Base-by-base conservation (phyloP, 805 yeast genomes). In the Zygotorulaspora danielsina region DNA sequence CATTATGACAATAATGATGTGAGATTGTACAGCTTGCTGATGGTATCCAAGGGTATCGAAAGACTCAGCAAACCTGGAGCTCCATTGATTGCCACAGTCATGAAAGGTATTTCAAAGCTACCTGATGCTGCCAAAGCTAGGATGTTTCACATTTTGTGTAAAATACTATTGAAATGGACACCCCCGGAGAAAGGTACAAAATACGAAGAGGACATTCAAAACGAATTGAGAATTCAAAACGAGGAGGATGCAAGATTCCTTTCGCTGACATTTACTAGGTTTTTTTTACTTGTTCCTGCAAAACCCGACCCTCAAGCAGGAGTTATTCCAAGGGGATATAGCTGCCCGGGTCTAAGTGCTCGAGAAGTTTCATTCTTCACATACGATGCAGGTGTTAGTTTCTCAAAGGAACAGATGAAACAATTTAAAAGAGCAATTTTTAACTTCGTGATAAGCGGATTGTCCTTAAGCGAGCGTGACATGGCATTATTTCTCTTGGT, bases 11-110 rank as follows among this genome's bases (percentile, higher is more conserved):
- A 75, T 6, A 59, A 74, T 0, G 63, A 71, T 11, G 85, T 81
- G 1, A 70, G 77, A 41, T 58, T 80, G 6, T 83, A 81, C 58
- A 72, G 82, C 15, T 65, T 86, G 40, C 54, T 84, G 28, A 81
- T 85, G 46, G 67, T 81, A 0, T 74, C 89, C 1, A 78, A 75
- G 57, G 90, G 85, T 6, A 56, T 85, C 11, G 81, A 78, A 27
- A 63, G 90, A 37, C 49, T 82, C 36, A 29, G 57, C 1, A 74
- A 66, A 4, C 66, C 70, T 38, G 53, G 49, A 36, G 49, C 44
- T 1, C 55, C 49, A 3, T 54, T 81, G 25, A 53, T 81, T 0
- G 81, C 85, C 0, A 41, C 57, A 3, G 59, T 79, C 0, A 55
- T 79, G 15, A 57, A 65, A 1, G 72, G 71, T 0, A 75, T 85